Evolutionary conservation across 345 rosid genomes (phyloP).

Genomic region (Crucihimalaya himalaica): DNA sequence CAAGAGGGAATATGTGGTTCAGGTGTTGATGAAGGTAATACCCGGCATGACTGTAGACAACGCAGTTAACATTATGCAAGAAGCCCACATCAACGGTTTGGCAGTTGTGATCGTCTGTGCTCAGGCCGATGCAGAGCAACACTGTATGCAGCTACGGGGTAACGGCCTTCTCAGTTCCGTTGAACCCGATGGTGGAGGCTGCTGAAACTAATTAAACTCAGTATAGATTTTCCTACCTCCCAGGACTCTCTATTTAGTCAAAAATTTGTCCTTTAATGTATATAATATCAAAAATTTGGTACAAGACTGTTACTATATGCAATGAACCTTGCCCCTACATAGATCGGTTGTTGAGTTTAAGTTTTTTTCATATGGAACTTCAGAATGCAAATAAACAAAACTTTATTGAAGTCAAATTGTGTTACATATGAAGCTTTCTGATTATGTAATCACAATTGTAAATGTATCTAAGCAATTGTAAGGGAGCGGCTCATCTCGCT

Average conservation of each 20-base stretch:
- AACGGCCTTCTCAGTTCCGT: conserved; percentile 92
- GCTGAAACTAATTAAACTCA: conserved; percentile 47
- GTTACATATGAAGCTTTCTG: conserved; percentile 23
- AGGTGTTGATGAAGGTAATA: conserved; percentile 94
- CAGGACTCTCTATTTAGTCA: conserved; percentile 18
- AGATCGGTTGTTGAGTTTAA: conserved; percentile 16
- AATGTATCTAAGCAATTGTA: conserved; percentile 20
- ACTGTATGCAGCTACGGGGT: conserved; percentile 93
- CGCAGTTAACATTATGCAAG: conserved; percentile 97
- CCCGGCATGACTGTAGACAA: conserved; percentile 94
- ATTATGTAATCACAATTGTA: conserved; percentile 4
- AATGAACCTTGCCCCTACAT: conserved; percentile 7
- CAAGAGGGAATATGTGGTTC: conserved; percentile 90
- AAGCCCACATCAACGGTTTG: conserved; percentile 86
- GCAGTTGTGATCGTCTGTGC: conserved; percentile 88
- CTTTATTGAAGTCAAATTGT: conserved; percentile 24
- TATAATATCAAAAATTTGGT: conserved; percentile 34
- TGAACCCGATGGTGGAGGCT: conserved; percentile 90
- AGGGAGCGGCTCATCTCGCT: not conserved
- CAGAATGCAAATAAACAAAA: conserved; percentile 21
- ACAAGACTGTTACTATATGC: conserved; percentile 36
- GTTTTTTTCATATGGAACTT: not conserved
- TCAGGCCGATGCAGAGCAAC: conserved; percentile 94
- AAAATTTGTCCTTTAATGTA: conserved; percentile 22
- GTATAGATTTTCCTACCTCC: conserved; percentile 19